phyloP scores from a whole-genome alignment of 2,329 filamentous ascomycete species.

The Colletotrichum noveboracense region DNA sequence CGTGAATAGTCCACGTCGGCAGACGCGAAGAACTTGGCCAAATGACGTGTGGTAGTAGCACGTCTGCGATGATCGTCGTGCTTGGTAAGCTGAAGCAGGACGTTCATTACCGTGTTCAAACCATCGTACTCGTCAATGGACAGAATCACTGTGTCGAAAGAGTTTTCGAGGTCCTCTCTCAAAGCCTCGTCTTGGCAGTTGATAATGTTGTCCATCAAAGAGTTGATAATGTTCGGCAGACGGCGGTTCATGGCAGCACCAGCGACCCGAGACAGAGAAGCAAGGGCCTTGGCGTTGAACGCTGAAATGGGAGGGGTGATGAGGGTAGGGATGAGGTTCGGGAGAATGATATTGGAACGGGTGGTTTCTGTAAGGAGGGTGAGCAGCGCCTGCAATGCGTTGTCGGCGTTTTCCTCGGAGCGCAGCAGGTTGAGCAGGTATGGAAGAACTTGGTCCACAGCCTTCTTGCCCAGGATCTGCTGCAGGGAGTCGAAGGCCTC shows the following conservation, averaged over 20 bases:
- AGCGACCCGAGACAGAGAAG: slow-evolving; percentile 91
- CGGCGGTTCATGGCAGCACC: slow-evolving; percentile 89
- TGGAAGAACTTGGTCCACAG: slow-evolving; percentile 93
- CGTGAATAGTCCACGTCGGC: slow-evolving; percentile 89
- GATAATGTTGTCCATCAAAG: slow-evolving; percentile 92
- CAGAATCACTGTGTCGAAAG: slow-evolving; percentile 88
- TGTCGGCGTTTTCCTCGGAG: slow-evolving; percentile 85
- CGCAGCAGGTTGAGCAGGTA: slow-evolving; percentile 89
- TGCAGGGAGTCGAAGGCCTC: slow-evolving; percentile 97
- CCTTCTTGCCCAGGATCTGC: slow-evolving; percentile 90
- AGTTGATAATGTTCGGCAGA: slow-evolving; percentile 88
- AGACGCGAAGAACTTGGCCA: slow-evolving; percentile 84
- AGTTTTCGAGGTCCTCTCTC: slow-evolving; percentile 72
- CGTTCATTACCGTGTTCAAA: slow-evolving; percentile 93
- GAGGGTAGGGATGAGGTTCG: slow-evolving; percentile 92
- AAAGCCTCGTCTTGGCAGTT: slow-evolving; percentile 76
- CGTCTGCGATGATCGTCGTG: slow-evolving; percentile 90
- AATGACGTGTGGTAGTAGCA: slow-evolving; percentile 76
- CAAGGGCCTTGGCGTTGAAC: slow-evolving; percentile 94
- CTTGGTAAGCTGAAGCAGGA: slow-evolving; percentile 85
- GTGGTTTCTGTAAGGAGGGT: slow-evolving; percentile 94
- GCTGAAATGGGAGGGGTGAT: slow-evolving; percentile 88
- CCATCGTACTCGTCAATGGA: slow-evolving; percentile 97
- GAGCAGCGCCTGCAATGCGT: slow-evolving; percentile 89
- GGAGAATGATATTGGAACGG: slow-evolving; percentile 93